These are phyloP conservation scores for Plenodomus lindquistii DNA, from an alignment of 2,329 filamentous ascomycete genomes.

Conservation along the genomic window DNA sequence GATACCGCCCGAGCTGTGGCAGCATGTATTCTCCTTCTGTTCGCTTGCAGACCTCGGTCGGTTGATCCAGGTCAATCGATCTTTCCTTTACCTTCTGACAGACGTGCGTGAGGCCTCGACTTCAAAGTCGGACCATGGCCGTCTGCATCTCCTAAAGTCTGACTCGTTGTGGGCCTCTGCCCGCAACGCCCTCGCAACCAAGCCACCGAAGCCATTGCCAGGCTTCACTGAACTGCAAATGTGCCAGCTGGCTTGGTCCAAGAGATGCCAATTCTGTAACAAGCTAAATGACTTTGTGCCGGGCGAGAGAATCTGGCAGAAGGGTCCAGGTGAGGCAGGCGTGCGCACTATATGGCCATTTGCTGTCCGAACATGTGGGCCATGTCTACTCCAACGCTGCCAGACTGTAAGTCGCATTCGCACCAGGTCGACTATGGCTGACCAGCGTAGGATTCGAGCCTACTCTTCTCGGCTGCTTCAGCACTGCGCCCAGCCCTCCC, in stretches of 20 bases:
- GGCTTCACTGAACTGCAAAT: slow-evolving; percentile 72
- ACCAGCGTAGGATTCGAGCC: slow-evolving; percentile 65
- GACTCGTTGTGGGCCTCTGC: slow-evolving; percentile 73
- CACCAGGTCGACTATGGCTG: slow-evolving; percentile 20
- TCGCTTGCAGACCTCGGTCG: slow-evolving; percentile 66
- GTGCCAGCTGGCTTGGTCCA: slow-evolving; percentile 70
- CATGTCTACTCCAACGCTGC: slow-evolving; percentile 64
- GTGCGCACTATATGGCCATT: slow-evolving; percentile 74
- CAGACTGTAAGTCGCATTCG: slow-evolving; percentile 62
- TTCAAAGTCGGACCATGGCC: slow-evolving; percentile 35
- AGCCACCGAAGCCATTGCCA: slow-evolving; percentile 69
- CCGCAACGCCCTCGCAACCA: slow-evolving; percentile 66
- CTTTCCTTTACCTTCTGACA: slow-evolving; percentile 60
- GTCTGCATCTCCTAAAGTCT: slow-evolving; percentile 55
- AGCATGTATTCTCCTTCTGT: slow-evolving; percentile 69
- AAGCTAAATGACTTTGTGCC: slow-evolving; percentile 41
- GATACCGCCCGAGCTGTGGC: slow-evolving; percentile 68
- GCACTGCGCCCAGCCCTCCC: slow-evolving; percentile 70
- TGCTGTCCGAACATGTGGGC: slow-evolving; percentile 65
- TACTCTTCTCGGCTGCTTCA: slow-evolving; percentile 66
- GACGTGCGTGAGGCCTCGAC: slow-evolving; percentile 38
- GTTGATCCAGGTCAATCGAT: slow-evolving; percentile 68
- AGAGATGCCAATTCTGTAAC: slow-evolving; percentile 69
- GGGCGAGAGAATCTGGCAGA: slow-evolving; percentile 55
- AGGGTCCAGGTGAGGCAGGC: slow-evolving; percentile 64